A percentile compares a stretch with the other conserved stretches of the same genome.
Evolutionary conservation across 2,329 filamentous ascomycete species (phyloP).

Genomic region (Cordyceps cicadae): DNA sequence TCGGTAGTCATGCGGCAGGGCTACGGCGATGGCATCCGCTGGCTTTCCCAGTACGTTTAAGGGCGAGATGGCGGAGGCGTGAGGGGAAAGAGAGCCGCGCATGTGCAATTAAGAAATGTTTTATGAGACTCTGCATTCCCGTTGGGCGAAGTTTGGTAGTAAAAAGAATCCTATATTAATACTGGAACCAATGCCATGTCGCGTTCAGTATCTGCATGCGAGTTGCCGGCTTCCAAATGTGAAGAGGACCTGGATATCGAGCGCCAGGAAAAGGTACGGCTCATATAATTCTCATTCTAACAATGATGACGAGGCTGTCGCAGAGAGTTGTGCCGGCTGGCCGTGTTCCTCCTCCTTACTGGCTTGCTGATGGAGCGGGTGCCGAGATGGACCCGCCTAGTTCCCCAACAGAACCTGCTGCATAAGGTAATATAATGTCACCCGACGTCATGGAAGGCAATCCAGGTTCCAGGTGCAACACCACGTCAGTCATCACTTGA

Average conservation of each 20-base stretch:
- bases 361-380: neutral
- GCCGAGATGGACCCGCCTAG: constrained; percentile 6
- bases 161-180: constrained; percentile 18
- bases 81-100: constrained; percentile 8
- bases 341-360: neutral
- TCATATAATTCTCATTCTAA: neutral
- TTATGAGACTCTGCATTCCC: constrained; percentile 26
- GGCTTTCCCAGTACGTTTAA: constrained; percentile 88
- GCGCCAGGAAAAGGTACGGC: neutral
- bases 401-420: constrained; percentile 9
- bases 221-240: neutral
- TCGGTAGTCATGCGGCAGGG: constrained; percentile 97
- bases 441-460: constrained; percentile 11
- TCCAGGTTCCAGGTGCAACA: neutral
- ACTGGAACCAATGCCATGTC: neutral
- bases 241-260: neutral
- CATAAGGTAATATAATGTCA: constrained; percentile 1
- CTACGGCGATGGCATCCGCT: constrained; percentile 84
- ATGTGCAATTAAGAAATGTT: constrained; percentile 21
- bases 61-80: neutral
- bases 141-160: constrained; percentile 27
- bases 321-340: constrained; percentile 2
- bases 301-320: neutral
- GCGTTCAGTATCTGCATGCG: neutral
- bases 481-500: neutral